Evolutionary conservation across 2,329 filamentous ascomycete genomes (phyloP), one percentile per base, ranked within the genome.

Genomic region (Fusarium sp.): DNA sequence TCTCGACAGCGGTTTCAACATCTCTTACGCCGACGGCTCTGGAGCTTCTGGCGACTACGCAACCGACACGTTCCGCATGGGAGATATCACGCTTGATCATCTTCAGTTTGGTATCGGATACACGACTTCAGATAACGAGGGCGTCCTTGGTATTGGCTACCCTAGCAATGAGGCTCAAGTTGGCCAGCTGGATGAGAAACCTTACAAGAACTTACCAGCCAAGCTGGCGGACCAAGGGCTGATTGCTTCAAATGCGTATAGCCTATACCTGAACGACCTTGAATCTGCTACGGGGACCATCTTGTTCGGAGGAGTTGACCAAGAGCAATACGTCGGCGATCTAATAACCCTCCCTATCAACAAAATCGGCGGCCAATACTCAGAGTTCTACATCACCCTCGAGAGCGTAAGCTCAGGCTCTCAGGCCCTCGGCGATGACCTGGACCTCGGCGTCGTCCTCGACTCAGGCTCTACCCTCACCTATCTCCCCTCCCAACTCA

Each of bases 131-230:
- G 60, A 76, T 49, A 60, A 61, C 11, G 85, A 96, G 74, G 91
- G 91, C 35, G 92, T 98, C 38, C 76, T 97, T 19, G 93, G 93
- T 15, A 90, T 98, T 60, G 93, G 93, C 7, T 97, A 97, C 74
- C 74, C 83, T 1, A 75, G 82, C 64, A 95, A 96, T 74, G 93
- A 97, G 77, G 91, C 90, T 11, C 86, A 89, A 67, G 86, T 91
- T 41, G 82, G 83, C 47, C 81, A 85, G 62, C 83, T 80, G 8
- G 80, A 82, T 6, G 75, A 79, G 54, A 55, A 76, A 5, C 54
- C 84, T 1, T 93, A 93, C 75, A 76, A 85, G 39, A 93, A 93
- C 73, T 79, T 93, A 7, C 90, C 90, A 2, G 82, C 84, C 38
- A 85, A 85, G 58, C 79, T 93, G 79, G 85, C 85, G 2, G 75